Evolutionary conservation across 108 stramenopile species (phyloP).

Genomic region (Cyclotella cryptica): DNA sequence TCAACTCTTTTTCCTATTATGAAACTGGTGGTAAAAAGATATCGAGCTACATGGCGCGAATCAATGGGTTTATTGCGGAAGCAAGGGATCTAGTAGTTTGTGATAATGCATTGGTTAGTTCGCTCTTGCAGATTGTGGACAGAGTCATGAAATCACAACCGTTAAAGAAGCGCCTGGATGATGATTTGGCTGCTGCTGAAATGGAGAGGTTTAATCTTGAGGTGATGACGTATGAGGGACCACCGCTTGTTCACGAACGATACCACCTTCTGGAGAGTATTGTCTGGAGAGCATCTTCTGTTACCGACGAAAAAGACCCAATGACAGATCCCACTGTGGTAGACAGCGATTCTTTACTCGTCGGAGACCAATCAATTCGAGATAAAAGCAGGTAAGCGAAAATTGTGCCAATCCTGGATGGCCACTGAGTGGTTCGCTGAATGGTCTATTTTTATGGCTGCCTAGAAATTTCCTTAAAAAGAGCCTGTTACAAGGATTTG

Average conservation of each 20-base stretch:
- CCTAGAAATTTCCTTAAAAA: slow-evolving; percentile 47
- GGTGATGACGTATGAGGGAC: slow-evolving; percentile 19
- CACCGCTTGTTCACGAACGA: slow-evolving; percentile 50
- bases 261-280: slow-evolving; percentile 63
- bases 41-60: slow-evolving; percentile 38
- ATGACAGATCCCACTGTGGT: slow-evolving; percentile 4
- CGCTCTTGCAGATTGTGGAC: slow-evolving; percentile 18
- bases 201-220: slow-evolving; percentile 21
- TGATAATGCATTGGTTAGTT: slow-evolving; percentile 40
- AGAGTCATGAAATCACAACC: slow-evolving; percentile 27
- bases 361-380: slow-evolving; percentile 37
- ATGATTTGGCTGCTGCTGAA: slow-evolving; percentile 15
- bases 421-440: no score
- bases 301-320: slow-evolving; percentile 12
- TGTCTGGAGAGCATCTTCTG: slow-evolving; percentile 39
- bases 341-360: slow-evolving; percentile 23
- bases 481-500: slow-evolving; percentile 55
- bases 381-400: slow-evolving; percentile 44
- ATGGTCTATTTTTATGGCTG: not conserved
- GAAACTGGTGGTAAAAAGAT: slow-evolving; percentile 21
- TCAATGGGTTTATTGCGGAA: slow-evolving; percentile 50
- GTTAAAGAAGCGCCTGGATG: slow-evolving; percentile 32
- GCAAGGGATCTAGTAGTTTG: slow-evolving; percentile 58
- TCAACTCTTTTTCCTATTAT: slow-evolving; percentile 15
- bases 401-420: not conserved